phyloP scores from a whole-genome alignment of 2,329 filamentous ascomycete genomes.

The Penicillium rolfsii region DNA sequence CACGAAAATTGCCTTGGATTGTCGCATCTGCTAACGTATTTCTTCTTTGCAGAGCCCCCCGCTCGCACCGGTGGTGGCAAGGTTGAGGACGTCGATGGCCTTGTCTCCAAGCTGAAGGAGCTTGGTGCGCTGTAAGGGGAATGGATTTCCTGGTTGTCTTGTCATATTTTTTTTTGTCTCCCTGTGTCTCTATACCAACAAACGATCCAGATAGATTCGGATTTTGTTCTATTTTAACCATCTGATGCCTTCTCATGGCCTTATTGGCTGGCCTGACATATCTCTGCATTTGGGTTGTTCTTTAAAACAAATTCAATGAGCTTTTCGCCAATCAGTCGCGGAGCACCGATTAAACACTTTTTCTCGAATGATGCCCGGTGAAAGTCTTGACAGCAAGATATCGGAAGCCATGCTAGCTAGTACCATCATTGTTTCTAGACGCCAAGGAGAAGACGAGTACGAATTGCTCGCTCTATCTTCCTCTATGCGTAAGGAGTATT shows the following conservation, averaged over 20 bases:
- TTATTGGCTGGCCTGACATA: conserved; percentile 11
- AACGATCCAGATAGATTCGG: conserved; percentile 14
- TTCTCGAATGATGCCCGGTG: neutral
- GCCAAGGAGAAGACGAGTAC: neutral
- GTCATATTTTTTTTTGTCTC: conserved; percentile 15
- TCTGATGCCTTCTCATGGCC: conserved; percentile 10
- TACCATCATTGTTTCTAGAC: too few relatives aligned
- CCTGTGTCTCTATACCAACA: conserved; percentile 32
- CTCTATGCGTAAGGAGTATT: neutral
- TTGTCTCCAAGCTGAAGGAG: conserved; percentile 93
- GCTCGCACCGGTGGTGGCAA: conserved; percentile 90
- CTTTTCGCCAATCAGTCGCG: neutral
- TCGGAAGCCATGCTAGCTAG: neutral
- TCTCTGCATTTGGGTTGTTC: neutral
- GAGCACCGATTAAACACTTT: neutral
- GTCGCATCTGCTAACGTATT: conserved; percentile 10
- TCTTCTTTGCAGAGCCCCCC: conserved; percentile 68
- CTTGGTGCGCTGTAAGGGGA: conserved; percentile 75
- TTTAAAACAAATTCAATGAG: neutral
- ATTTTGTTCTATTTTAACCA: conserved; percentile 14
- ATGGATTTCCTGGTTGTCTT: neutral
- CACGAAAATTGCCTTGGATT: neutral
- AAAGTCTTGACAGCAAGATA: neutral
- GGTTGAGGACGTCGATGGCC: conserved; percentile 95
- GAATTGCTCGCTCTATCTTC: neutral